Evolutionary conservation across 495 filamentous ascomycete species (phyloP).

Genomic region (Trichoderma reesei): DNA sequence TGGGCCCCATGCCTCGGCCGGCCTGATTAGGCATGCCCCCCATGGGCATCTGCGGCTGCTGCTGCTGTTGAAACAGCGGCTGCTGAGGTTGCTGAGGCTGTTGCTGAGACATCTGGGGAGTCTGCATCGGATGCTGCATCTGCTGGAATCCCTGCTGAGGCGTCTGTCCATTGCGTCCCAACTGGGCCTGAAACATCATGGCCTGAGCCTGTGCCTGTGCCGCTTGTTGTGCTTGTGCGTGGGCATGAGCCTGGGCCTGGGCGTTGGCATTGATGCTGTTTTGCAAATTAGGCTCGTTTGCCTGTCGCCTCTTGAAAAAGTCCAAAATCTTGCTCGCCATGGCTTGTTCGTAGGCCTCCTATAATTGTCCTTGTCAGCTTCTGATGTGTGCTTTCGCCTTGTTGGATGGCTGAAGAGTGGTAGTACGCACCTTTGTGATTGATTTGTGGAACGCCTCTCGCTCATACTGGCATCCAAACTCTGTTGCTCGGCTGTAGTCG

Average conservation of each 20-base stretch:
- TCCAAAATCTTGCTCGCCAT: slow-evolving; percentile 23
- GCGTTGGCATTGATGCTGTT: slow-evolving; percentile 32
- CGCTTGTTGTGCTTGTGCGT: slow-evolving; percentile 24
- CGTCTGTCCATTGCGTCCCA: slow-evolving; percentile 28
- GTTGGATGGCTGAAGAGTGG: not conserved
- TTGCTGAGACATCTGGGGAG: slow-evolving; percentile 29
- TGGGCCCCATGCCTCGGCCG: slow-evolving; percentile 26
- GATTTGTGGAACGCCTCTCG: slow-evolving; percentile 31
- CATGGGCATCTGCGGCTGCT: slow-evolving; percentile 28
- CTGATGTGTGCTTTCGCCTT: not conserved
- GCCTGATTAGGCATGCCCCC: slow-evolving; percentile 24
- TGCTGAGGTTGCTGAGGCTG: slow-evolving; percentile 17
- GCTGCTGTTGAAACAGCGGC: slow-evolving; percentile 13
- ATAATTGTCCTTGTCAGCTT: not conserved
- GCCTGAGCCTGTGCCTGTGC: slow-evolving; percentile 40
- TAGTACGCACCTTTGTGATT: slow-evolving; percentile 31
- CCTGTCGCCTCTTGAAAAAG: slow-evolving; percentile 32
- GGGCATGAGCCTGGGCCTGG: slow-evolving; percentile 28
- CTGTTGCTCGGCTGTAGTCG: slow-evolving; percentile 22
- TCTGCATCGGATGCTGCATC: slow-evolving; percentile 41
- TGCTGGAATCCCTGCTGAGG: slow-evolving; percentile 35
- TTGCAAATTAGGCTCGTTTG: slow-evolving; percentile 31
- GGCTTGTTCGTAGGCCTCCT: slow-evolving; percentile 31
- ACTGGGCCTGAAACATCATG: slow-evolving; percentile 21
- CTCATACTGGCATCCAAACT: slow-evolving; percentile 29